Percentiles rank a stretch among this genome's conserved stretches.
These are phyloP conservation scores for Populus hybrid DNA, from an alignment of 441 rosid genomes.

Conservation along the genomic window DNA sequence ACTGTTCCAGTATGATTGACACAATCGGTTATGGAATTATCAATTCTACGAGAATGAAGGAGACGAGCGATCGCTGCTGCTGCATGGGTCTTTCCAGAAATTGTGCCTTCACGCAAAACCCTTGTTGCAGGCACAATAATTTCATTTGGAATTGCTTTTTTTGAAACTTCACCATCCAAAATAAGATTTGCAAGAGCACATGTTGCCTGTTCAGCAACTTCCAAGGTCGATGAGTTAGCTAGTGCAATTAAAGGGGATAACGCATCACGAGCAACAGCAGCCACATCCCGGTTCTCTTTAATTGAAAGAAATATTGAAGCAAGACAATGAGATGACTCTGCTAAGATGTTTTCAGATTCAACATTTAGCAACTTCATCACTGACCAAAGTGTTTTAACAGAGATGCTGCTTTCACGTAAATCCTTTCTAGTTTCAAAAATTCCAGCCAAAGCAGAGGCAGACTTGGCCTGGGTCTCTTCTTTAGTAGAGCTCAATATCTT, in stretches of 20 bases:
- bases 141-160: slow-evolving; percentile 69
- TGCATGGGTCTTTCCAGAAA: slow-evolving; percentile 89
- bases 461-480: slow-evolving; percentile 96
- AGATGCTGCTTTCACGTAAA: slow-evolving; percentile 85
- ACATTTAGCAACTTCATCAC: slow-evolving; percentile 73
- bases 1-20: slow-evolving; percentile 93
- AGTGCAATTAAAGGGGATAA: slow-evolving; percentile 64
- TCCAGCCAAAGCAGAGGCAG: slow-evolving; percentile 93
- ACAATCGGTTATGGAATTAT: slow-evolving; percentile 69
- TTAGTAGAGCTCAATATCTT: slow-evolving; percentile 77
- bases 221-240: slow-evolving; percentile 72
- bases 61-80: slow-evolving; percentile 96
- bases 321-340: slow-evolving; percentile 75
- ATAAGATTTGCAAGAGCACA: slow-evolving; percentile 96
- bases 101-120: slow-evolving; percentile 88
- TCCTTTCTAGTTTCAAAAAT: slow-evolving; percentile 81
- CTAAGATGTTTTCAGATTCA: slow-evolving; percentile 77
- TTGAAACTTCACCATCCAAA: slow-evolving; percentile 82
- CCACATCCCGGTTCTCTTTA: slow-evolving; percentile 92
- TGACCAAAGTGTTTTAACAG: slow-evolving; percentile 73
- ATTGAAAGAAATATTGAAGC: slow-evolving; percentile 92
- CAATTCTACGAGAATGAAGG: slow-evolving; percentile 69
- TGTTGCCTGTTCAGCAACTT: slow-evolving; percentile 93
- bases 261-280: slow-evolving; percentile 81
- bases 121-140: slow-evolving; percentile 91